Base-by-base conservation (phyloP, 2,329 filamentous ascomycete species). In the Fusarium aywerte region DNA sequence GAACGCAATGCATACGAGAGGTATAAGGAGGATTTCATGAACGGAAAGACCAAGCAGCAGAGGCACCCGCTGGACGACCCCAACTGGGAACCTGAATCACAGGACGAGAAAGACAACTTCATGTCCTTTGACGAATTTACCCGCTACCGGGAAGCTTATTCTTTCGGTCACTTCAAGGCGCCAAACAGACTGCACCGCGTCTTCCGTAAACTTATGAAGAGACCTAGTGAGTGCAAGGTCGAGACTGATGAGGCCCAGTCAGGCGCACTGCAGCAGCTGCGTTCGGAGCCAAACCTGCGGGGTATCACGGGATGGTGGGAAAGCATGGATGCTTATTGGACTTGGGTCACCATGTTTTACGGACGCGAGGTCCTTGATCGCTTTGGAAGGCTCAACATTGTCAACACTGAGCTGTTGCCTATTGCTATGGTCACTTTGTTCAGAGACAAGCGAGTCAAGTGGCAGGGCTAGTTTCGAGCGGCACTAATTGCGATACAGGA, bases 361-460 rank as follows among this genome's bases (percentile, higher is more conserved):
- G 81, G 81, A 3, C 76, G 77, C 5, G 81, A 83, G 65, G 77
- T 83, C 50, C 71, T 83, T 7, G 74, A 76, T 9, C 73, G 77
- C 13, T 84, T 83, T 66, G 82, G 82, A 0, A 80, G 81, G 1
- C 49, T 84, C 64, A 76, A 77, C 31, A 78, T 84, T 47, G 81
- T 84, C 1, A 80, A 83, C 27, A 73, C 77, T 3, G 81, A 80
- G 3, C 50, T 81, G 44, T 62, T 84, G 72, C 82, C 82, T 3
- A 82, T 82, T 73, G 82, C 81, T 0, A 79, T 84, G 80, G 80
- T 84, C 7, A 75, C 72, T 12, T 74, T 83, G 49, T 79, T 84
- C 35, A 76, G 78, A 58, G 76, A 82, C 42, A 82, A 78, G 73
- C 74, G 79, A 45, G 76, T 83, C 1, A 77, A 74, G 29, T 84